These are phyloP conservation scores for Amanita rubescens DNA, from an alignment of 768 basidiomycete species.

Conservation along the genomic window DNA sequence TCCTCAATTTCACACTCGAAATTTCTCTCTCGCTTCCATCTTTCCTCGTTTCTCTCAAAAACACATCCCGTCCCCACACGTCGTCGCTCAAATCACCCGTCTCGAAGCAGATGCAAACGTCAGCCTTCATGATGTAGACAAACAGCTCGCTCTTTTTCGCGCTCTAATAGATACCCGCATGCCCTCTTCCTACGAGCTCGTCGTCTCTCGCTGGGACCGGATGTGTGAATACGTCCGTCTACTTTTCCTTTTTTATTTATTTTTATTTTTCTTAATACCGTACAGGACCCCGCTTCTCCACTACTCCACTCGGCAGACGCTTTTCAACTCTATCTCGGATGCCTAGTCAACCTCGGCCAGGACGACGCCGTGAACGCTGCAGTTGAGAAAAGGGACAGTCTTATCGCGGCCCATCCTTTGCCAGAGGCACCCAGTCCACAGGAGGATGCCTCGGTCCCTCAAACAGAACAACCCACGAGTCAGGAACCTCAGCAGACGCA, in stretches of 20 bases:
- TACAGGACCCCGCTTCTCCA: slow-evolving; percentile 61
- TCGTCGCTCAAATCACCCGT: slow-evolving; percentile 63
- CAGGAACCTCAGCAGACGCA: slow-evolving; percentile 13
- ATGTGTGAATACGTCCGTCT: slow-evolving; percentile 71
- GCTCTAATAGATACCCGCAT: slow-evolving; percentile 60
- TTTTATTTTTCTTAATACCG: slow-evolving; percentile 8
- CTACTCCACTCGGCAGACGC: slow-evolving; percentile 63
- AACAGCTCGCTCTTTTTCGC: slow-evolving; percentile 63
- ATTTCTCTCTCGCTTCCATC: slow-evolving; percentile 35
- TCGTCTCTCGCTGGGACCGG: slow-evolving; percentile 77
- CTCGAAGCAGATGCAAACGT: slow-evolving; percentile 76
- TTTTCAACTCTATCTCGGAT: slow-evolving; percentile 70
- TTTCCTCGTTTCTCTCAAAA: slow-evolving; percentile 40
- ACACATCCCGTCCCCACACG: slow-evolving; percentile 48
- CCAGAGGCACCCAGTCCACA: slow-evolving; percentile 8
- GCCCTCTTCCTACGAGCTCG: slow-evolving; percentile 60
- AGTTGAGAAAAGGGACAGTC: slow-evolving; percentile 59
- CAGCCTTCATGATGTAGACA: slow-evolving; percentile 57
- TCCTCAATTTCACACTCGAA: slow-evolving; percentile 8
- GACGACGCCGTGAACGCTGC: slow-evolving; percentile 53
- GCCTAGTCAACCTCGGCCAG: slow-evolving; percentile 53
- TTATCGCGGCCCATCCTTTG: slow-evolving; percentile 36
- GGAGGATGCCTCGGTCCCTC: slow-evolving; percentile 8
- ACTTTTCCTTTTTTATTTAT: not conserved
- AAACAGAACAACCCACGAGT: slow-evolving; percentile 11